phyloP scores from a whole-genome alignment of 148 eudicot species.

The Camellia lanceoleosa region DNA sequence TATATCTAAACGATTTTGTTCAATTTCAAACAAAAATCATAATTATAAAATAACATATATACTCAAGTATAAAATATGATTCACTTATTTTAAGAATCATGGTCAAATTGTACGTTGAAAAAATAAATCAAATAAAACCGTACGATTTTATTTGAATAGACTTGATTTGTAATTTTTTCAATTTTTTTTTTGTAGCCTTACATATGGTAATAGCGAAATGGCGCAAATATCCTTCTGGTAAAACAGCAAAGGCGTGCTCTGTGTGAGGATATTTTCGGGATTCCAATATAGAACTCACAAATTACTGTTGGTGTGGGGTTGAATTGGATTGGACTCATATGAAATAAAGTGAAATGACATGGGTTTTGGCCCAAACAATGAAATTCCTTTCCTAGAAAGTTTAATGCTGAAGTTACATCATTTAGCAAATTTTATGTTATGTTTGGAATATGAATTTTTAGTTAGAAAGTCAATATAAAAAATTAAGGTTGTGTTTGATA shows the following conservation, averaged over 20 bases:
- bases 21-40: too few relatives aligned
- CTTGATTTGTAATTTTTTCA: too few relatives aligned
- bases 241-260: neutral
- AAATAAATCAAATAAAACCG: too few relatives aligned
- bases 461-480: too few relatives aligned
- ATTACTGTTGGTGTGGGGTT: neutral
- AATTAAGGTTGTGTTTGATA: too few relatives aligned
- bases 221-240: neutral
- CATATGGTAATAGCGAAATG: neutral
- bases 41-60: too few relatives aligned
- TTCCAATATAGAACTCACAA: neutral
- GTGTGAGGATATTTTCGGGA: neutral
- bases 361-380: constrained; percentile 13
- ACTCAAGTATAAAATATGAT: too few relatives aligned
- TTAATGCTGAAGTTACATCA: neutral
- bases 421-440: neutral
- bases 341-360: neutral
- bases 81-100: too few relatives aligned
- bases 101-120: too few relatives aligned
- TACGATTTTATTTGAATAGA: too few relatives aligned
- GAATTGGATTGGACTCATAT: neutral
- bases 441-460: neutral
- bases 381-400: neutral
- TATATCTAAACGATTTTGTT: too few relatives aligned
- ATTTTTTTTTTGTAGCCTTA: too few relatives aligned